Conservation (phyloP, 305 asterid genomes). For the Plantago coronopus region DNA sequence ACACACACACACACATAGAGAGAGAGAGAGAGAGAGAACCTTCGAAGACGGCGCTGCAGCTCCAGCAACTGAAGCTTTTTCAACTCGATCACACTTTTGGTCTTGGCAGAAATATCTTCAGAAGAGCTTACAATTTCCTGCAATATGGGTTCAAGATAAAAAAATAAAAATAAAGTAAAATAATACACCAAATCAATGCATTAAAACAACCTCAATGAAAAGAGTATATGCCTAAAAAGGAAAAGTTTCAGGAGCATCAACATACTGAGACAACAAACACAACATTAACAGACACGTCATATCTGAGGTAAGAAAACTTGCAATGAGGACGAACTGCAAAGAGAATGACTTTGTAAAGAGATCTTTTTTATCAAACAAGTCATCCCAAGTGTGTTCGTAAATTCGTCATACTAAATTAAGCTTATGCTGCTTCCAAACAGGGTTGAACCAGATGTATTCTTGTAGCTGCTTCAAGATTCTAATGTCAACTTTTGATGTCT, state of each 20-base stretch:
- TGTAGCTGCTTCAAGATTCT: no score
- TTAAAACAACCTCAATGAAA: slow-evolving; percentile 1
- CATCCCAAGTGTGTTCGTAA: no score
- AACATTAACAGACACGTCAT: neutral
- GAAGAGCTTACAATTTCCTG: slow-evolving; percentile 91
- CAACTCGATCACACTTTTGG: slow-evolving; percentile 93
- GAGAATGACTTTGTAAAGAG: no score
- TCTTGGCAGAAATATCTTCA: slow-evolving; percentile 89
- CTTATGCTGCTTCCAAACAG: no score
- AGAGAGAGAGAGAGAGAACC: slow-evolving; percentile 47
- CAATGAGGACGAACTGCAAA: no score
- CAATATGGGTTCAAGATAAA: slow-evolving; percentile 20
- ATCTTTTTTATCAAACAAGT: no score
- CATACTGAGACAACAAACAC: neutral
- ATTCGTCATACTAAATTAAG: no score
- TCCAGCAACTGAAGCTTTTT: slow-evolving; percentile 94
- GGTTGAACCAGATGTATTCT: no score
- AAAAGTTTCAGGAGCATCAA: slow-evolving; percentile 12
- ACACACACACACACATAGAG: no score
- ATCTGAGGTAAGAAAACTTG: no score
- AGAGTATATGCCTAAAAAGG: slow-evolving; percentile 7
- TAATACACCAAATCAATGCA: slow-evolving; percentile 5
- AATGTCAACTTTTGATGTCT: no score
- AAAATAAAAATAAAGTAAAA: neutral
- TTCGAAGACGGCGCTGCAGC: slow-evolving; percentile 82